Percentiles rank a stretch among this genome's conserved stretches.
Evolutionary conservation across 805 yeast species (phyloP).

Genomic region (Maudiozyma bulderi): DNA sequence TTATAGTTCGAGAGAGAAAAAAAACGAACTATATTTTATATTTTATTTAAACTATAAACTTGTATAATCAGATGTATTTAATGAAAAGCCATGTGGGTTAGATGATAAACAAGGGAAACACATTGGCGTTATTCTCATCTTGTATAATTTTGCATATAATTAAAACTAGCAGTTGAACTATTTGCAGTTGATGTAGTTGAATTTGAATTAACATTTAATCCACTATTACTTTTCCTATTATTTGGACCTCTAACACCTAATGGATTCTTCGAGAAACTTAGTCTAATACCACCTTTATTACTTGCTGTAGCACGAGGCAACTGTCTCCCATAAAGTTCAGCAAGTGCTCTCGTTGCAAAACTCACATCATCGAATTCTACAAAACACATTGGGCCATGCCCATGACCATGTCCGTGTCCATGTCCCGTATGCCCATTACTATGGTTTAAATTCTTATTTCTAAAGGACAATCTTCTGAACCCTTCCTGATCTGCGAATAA

Average conservation of each 20-base stretch:
- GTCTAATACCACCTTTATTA: conserved; percentile 79
- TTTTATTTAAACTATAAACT: too few relatives aligned
- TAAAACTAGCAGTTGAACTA: background rate
- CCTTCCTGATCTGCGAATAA: conserved; percentile 82
- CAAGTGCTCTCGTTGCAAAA: conserved; percentile 82
- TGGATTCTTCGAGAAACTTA: conserved; percentile 92
- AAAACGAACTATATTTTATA: too few relatives aligned
- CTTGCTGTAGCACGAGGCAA: conserved; percentile 53
- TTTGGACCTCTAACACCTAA: conserved; percentile 79
- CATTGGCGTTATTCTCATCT: background rate
- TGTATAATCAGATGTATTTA: too few relatives aligned
- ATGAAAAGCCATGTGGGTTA: too few relatives aligned
- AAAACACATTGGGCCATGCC: conserved; percentile 95
- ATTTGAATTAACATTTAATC: too few relatives aligned
- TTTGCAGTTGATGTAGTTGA: background rate
- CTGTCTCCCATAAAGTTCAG: conserved; percentile 83
- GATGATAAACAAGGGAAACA: too few relatives aligned
- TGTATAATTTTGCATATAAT: background rate
- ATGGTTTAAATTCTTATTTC: conserved; percentile 46
- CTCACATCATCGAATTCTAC: conserved; percentile 93
- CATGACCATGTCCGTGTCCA: conserved; percentile 26
- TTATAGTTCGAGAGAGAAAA: too few relatives aligned
- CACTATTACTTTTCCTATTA: conserved; percentile 30
- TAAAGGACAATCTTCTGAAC: conserved; percentile 78
- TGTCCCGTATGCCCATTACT: conserved; percentile 9